Base-by-base conservation (phyloP, 2,329 filamentous ascomycete species). In the Fusarium sambucinum region DNA sequence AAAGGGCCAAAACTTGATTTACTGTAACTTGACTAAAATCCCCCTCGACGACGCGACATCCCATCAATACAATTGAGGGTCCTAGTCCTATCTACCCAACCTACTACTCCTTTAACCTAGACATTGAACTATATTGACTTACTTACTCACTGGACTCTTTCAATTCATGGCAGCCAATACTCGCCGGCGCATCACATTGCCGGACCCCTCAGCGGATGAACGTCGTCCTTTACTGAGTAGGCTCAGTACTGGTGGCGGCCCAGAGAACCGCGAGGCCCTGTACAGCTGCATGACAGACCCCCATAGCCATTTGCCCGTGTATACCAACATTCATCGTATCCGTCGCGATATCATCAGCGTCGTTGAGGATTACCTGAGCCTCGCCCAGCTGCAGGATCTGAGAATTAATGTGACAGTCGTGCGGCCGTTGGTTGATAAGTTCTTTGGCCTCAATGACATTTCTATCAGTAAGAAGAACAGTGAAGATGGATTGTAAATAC, bases 381-480 rank as follows among this genome's bases (percentile, higher is more conserved):
- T 91, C 57, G 91, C 94, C 71, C 92, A 96, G 81, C 82, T 96
- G 66, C 87, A 90, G 73, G 91, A 93, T 76, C 90, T 93, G 56
- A 87, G 92, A 60, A 93, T 96, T 83, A 96, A 96, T 76, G 86
- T 92, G 51, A 86, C 90, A 2, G 90, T 96, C 44, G 89, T 96
- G 21, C 87, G 93, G 59, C 93, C 93, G 1, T 80, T 96, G 27
- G 92, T 96, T n/a, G 92, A 96, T 76, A 91, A 92, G 76, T 85
- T 95, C 11, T 96, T 93, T 76, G 89, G 92, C 72, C 85, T 90
- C 60, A 86, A 92, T 61, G 93, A 96, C 80, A 89, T 94, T 38
- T 95, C 92, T 2, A 89, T 94, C 56, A 86, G 89, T 90, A 80
- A 68, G 83, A 32, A 25, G 21, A 48, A 12, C 19, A 42, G 40